Evolutionary conservation across 140 eudicot species (phyloP), one percentile per base, ranked within the genome.

Genomic region (Artemisia princeps): DNA sequence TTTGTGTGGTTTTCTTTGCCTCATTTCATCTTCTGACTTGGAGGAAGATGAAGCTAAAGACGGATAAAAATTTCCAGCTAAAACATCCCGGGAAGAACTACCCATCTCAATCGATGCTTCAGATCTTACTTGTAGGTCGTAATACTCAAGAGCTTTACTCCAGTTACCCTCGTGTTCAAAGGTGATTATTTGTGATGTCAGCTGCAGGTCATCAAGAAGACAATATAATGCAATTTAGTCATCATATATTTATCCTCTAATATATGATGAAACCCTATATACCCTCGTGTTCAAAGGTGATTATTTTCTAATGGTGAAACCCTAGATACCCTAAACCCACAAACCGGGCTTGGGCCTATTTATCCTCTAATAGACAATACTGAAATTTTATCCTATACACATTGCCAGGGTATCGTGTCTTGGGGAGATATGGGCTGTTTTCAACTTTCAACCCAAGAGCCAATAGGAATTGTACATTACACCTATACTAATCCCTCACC

Each of bases 151-250:
- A 75, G 99, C 99, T 80, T 88, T 94, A 67, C 92, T 82, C 99
- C 99, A 94, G 56, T 84, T 88, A 67, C 99, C 99, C 89, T 94
- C 99, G 57, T 94, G 99, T 74, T 94, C 99, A 72, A 85, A 88
- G 46, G 92, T 94, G 45, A 84, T 69, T 70, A 88, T 88, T 82
- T 94, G 99, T 61, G 96, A 88, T 20, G 94, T 76, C 76, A 94
- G 55, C 99, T 94, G 79, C 55, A 75, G 57, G 55, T 55, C 66
- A 68, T n/a, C 51, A 24, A 65, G n/a, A 57, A 65, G 7, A 52
- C 5, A 2, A 55, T 6, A 4, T 45, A 7, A 58, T 30, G 16
- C 44, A 57, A 58, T 17, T 26, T 50, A 55, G 71, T 24, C 11
- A 59, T 10, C 2, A 55, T 12, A 3, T 20, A 55, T 6, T 33